Conservation (phyloP, 2,329 filamentous ascomycete species). For the Camillea tinctor region DNA sequence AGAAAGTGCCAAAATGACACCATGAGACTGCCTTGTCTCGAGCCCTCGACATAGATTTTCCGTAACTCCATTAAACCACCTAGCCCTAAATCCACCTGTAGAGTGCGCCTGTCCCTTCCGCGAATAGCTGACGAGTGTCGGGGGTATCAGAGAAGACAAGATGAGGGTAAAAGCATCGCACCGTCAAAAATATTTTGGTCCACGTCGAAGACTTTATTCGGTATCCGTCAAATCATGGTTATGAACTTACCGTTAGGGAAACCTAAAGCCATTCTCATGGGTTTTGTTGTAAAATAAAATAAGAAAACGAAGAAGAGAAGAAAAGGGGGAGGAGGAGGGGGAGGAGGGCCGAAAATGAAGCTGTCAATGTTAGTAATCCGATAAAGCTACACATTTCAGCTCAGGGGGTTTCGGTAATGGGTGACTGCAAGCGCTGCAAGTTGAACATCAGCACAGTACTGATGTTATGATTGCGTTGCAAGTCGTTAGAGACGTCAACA, state of each 20-base stretch:
- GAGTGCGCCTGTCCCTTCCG: conserved; percentile 4
- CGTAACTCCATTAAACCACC: conserved; percentile 13
- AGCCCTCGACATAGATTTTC: conserved; percentile 7
- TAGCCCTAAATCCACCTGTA: conserved; percentile 3
- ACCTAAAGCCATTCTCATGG: conserved; percentile 2
- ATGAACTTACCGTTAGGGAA: conserved; percentile 25
- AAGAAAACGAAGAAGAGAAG: neutral
- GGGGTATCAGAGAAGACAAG: conserved; percentile 16
- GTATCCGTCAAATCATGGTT: conserved; percentile 5
- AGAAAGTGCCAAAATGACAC: neutral
- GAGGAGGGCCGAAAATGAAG: neutral
- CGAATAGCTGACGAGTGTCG: conserved; percentile 4
- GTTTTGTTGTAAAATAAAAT: conserved; percentile 2
- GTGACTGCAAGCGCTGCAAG: conserved; percentile 17
- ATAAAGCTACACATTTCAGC: conserved; percentile 6
- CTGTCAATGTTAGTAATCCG: conserved; percentile 27
- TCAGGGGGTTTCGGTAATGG: conserved; percentile 7
- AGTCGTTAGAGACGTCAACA: conserved; percentile 7
- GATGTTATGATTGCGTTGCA: conserved; percentile 13
- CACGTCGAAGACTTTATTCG: conserved; percentile 1
- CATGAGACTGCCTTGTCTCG: neutral
- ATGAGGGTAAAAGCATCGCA: conserved; percentile 1
- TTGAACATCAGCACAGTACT: conserved; percentile 24
- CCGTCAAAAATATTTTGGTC: neutral
- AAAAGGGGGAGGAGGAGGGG: neutral